phyloP scores from a whole-genome alignment of 2,329 filamentous ascomycete genomes.

The Colletotrichum spinosum region DNA sequence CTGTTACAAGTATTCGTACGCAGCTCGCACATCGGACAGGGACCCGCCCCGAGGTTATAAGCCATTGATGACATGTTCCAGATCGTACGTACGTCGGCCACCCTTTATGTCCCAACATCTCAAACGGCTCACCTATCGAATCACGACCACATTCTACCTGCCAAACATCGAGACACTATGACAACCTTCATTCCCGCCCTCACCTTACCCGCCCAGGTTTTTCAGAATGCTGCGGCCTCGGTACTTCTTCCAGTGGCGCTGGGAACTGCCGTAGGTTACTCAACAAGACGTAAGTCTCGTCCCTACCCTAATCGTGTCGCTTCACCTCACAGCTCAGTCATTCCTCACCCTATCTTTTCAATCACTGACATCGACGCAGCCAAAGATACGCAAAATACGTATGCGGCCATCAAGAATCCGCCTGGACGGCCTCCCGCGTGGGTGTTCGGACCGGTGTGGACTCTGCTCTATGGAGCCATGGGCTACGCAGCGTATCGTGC shows the following conservation, averaged over 20 bases:
- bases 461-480: constrained; percentile 80
- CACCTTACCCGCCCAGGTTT: constrained; percentile 78
- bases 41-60: constrained; percentile 34
- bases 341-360: neutral
- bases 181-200: constrained; percentile 83
- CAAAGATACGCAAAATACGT: constrained; percentile 69
- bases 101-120: neutral
- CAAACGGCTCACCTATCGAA: too few relatives aligned
- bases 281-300: constrained; percentile 68
- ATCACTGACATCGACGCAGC: constrained; percentile 50
- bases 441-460: constrained; percentile 76
- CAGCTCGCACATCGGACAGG: constrained; percentile 32
- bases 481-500: constrained; percentile 90
- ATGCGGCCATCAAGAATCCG: constrained; percentile 75
- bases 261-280: constrained; percentile 79
- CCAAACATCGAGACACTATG: constrained; percentile 60
- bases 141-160: too few relatives aligned
- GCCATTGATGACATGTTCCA: constrained; percentile 28
- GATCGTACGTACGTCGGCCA: constrained; percentile 2
- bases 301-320: neutral
- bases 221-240: constrained; percentile 77
- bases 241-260: constrained; percentile 80
- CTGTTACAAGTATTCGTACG: neutral
- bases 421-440: constrained; percentile 70
- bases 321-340: too few relatives aligned